Percentiles rank a stretch among this genome's conserved stretches.
These are phyloP conservation scores for Phytophthora rubi DNA, from an alignment of 352 stramenopile genomes.

Conservation along the genomic window DNA sequence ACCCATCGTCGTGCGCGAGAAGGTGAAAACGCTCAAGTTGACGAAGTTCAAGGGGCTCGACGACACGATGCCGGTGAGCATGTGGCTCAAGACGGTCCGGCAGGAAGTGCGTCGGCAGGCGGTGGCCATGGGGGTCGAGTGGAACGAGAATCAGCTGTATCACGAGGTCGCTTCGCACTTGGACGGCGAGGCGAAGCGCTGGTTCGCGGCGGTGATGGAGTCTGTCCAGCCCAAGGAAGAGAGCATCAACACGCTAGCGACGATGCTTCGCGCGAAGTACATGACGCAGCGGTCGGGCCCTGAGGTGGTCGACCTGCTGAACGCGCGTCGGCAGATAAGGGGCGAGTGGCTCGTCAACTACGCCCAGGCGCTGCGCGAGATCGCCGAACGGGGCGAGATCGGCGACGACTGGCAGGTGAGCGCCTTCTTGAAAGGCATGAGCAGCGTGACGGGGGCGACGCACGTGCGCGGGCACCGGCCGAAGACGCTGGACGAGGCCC, in stretches of 20 bases:
- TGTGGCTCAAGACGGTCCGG: not conserved
- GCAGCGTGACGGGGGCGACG: no score
- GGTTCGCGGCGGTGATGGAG: slow-evolving; percentile 7
- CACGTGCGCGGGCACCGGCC: no score
- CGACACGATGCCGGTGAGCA: not conserved
- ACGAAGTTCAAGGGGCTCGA: slow-evolving; percentile 11
- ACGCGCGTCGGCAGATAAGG: slow-evolving; percentile 1
- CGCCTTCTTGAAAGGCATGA: no score
- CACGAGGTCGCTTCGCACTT: not conserved
- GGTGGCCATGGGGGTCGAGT: not conserved
- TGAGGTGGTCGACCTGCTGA: slow-evolving; percentile 2
- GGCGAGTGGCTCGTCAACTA: not conserved
- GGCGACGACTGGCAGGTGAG: no score
- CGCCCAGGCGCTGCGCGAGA: no score
- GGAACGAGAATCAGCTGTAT: not conserved
- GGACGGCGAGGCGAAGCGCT: not conserved
- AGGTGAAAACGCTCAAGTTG: not conserved
- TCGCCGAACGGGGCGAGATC: no score
- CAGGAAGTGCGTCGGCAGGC: not conserved
- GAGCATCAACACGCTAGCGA: slow-evolving; percentile 1
- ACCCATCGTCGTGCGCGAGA: not conserved
- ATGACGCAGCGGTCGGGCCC: not conserved
- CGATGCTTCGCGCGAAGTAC: slow-evolving; percentile 2
- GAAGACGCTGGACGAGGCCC: no score
- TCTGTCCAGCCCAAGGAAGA: not conserved